Percentiles rank a stretch among this genome's conserved stretches.
phyloP scores from a whole-genome alignment of 2,329 filamentous ascomycete genomes.

The Sporothrix inflata region DNA sequence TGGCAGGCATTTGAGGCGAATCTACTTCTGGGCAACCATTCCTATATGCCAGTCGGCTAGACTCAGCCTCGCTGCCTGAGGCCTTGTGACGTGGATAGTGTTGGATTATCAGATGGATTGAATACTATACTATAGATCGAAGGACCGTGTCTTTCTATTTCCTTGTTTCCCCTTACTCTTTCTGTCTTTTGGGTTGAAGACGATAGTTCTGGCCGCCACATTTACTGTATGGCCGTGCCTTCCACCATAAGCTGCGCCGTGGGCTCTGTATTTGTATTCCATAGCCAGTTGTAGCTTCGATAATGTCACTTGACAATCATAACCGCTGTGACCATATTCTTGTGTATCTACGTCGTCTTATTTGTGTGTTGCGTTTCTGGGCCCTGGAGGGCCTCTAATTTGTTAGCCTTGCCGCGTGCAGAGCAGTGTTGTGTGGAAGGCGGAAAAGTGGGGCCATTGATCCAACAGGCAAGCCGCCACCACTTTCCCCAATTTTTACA shows the following conservation, averaged over 20 bases:
- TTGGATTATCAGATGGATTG: neutral
- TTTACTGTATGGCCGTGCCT: no score
- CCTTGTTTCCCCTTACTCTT: neutral
- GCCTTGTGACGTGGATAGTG: neutral
- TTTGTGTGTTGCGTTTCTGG: neutral
- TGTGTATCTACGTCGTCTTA: neutral
- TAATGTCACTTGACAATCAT: neutral
- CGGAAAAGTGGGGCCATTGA: neutral
- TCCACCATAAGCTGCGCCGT: neutral
- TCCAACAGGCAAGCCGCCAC: neutral
- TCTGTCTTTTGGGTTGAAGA: neutral
- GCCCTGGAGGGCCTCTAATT: neutral
- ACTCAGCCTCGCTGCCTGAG: neutral
- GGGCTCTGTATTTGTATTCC: neutral
- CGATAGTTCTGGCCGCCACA: no score
- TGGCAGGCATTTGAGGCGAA: conserved; percentile 11
- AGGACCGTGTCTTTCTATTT: neutral
- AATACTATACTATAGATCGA: conserved; percentile 17
- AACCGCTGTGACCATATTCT: no score
- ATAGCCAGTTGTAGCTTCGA: conserved; percentile 3
- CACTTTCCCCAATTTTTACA: neutral
- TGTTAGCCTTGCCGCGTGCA: conserved; percentile 4
- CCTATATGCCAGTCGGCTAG: neutral
- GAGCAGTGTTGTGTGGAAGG: neutral
- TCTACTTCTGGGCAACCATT: neutral